These are phyloP conservation scores for Tulasnella calospora DNA, from an alignment of 768 basidiomycete species.

Conservation along the genomic window DNA sequence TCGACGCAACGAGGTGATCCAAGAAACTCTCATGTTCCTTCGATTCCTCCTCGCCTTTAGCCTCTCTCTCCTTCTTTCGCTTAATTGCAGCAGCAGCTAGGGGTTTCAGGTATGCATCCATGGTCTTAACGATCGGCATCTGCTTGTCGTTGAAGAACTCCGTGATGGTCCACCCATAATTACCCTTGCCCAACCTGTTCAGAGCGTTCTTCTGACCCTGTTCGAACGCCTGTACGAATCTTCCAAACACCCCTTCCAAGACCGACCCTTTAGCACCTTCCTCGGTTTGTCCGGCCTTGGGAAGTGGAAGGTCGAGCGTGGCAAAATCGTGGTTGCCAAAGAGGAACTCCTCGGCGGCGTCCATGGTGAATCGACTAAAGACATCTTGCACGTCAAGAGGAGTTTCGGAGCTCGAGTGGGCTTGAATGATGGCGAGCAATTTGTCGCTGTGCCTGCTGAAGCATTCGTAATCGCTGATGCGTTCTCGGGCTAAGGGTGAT, in stretches of 20 bases:
- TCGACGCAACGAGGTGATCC: slow-evolving; percentile 33
- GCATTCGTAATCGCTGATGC: slow-evolving; percentile 25
- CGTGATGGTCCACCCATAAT: neutral
- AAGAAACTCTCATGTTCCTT: slow-evolving; percentile 27
- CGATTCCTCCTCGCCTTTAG: neutral
- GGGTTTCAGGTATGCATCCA: slow-evolving; percentile 20
- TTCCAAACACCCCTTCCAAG: neutral
- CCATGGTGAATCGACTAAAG: slow-evolving; percentile 27
- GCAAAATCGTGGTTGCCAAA: slow-evolving; percentile 15
- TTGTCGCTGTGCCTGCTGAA: slow-evolving; percentile 30
- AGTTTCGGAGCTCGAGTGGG: slow-evolving; percentile 30
- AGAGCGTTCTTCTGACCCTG: neutral
- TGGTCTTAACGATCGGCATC: neutral
- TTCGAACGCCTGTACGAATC: slow-evolving; percentile 16
- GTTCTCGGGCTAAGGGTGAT: slow-evolving; percentile 27
- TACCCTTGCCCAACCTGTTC: neutral
- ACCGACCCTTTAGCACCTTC: slow-evolving; percentile 2
- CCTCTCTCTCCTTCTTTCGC: neutral
- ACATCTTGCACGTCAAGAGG: slow-evolving; percentile 26
- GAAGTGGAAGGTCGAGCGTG: slow-evolving; percentile 18
- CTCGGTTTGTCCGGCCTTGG: neutral
- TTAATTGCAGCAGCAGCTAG: neutral
- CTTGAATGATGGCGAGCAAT: slow-evolving; percentile 21
- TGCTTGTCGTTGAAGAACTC: slow-evolving; percentile 24
- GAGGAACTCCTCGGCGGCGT: slow-evolving; percentile 27